Percentiles rank a stretch among this genome's conserved stretches.
These are phyloP conservation scores for Phytopythium cucurbitacearum DNA, from an alignment of 352 stramenopile genomes.

Conservation along the genomic window DNA sequence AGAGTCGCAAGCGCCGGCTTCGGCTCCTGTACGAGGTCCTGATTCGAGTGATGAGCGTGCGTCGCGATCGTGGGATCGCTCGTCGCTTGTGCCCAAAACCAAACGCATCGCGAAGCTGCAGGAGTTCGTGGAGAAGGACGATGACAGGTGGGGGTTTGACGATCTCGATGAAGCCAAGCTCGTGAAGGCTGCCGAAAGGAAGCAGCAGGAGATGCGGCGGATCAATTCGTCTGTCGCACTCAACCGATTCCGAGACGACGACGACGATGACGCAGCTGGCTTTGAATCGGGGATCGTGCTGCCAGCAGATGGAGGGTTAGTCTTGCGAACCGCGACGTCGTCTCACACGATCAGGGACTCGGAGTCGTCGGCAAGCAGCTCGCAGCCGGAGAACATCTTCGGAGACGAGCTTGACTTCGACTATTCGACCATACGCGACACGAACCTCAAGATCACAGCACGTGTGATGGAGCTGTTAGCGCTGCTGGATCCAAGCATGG, in stretches of 20 bases:
- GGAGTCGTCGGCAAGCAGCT: constrained; percentile 22
- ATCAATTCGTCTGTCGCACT: constrained; percentile 2
- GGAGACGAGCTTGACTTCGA: constrained; percentile 85
- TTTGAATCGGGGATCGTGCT: constrained; percentile 6
- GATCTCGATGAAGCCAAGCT: constrained; percentile 71
- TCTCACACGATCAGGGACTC: constrained; percentile 8
- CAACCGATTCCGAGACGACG: constrained; percentile 21
- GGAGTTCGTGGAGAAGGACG: constrained; percentile 68
- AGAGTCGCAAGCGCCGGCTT: constrained; percentile 1
- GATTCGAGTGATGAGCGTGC: not conserved
- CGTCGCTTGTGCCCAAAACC: constrained; percentile 56
- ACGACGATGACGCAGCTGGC: constrained; percentile 12
- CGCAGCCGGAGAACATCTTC: constrained; percentile 55
- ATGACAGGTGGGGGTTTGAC: constrained; percentile 55
- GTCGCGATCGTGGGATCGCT: constrained; percentile 45
- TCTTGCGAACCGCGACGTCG: not conserved
- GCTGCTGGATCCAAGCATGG: constrained; percentile 79
- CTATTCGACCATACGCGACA: constrained; percentile 65
- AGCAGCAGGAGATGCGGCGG: constrained; percentile 18
- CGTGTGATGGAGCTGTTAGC: constrained; percentile 75
- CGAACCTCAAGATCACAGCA: constrained; percentile 67
- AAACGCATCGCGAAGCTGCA: constrained; percentile 65
- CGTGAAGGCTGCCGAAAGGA: constrained; percentile 34
- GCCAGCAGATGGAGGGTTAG: not conserved
- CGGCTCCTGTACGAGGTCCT: not conserved